phyloP scores from a whole-genome alignment of 495 filamentous ascomycete genomes.

The Hypoxylon crocopeplum region DNA sequence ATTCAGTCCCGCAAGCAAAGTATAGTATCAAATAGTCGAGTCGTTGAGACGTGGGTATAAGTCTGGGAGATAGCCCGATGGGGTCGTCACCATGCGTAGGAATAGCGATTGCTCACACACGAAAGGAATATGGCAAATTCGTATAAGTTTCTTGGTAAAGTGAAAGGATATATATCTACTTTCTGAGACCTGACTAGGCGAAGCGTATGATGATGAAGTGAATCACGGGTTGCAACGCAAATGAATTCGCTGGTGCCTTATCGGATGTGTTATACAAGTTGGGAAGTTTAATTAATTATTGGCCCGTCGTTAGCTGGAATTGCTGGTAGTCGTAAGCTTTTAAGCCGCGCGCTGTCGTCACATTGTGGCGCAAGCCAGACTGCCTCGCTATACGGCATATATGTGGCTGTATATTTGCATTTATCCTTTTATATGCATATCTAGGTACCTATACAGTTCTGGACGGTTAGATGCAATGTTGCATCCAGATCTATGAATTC shows the following conservation, averaged over 20 bases:
- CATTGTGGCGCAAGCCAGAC: slow-evolving; percentile 24
- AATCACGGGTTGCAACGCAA: slow-evolving; percentile 14
- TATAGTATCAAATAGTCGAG: background rate
- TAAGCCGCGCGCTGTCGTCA: slow-evolving; percentile 31
- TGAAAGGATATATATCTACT: slow-evolving; percentile 6
- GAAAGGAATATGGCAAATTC: slow-evolving; percentile 5
- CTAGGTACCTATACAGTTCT: background rate
- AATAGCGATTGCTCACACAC: background rate
- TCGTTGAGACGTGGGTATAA: slow-evolving; percentile 4
- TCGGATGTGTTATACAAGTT: no score
- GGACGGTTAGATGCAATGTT: slow-evolving; percentile 7
- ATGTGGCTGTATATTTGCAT: no score
- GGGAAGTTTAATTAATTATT: no score
- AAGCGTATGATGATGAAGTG: no score
- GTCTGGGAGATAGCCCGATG: background rate
- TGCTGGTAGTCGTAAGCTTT: no score
- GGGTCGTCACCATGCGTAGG: slow-evolving; percentile 16
- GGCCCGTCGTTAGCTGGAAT: no score
- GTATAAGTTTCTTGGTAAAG: slow-evolving; percentile 5
- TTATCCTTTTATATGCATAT: no score
- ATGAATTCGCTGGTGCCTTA: no score
- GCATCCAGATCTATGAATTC: background rate
- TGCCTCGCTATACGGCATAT: background rate
- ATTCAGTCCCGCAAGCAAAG: background rate
- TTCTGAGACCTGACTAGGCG: background rate